phyloP scores from a whole-genome alignment of 2,329 filamentous ascomycete species.

The Aulographum hederae region DNA sequence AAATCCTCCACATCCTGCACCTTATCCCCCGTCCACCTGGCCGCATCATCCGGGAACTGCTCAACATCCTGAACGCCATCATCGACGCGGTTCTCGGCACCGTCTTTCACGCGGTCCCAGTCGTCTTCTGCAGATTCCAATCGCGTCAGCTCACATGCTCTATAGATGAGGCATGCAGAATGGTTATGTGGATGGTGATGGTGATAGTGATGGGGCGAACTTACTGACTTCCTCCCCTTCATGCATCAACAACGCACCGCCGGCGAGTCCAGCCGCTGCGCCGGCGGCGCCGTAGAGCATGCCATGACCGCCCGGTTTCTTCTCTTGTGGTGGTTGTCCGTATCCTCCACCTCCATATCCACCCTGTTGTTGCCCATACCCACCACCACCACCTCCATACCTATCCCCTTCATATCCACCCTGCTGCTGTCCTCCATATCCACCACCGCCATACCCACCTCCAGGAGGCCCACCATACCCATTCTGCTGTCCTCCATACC shows the following conservation, averaged over 20 bases:
- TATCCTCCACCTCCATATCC: conserved; percentile 6
- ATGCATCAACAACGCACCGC: conserved; percentile 26
- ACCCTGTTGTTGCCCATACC: background rate
- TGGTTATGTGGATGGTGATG: too few species aligned
- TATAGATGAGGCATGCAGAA: conserved; percentile 12
- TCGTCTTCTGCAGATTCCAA: conserved; percentile 7
- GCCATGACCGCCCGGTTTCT: conserved; percentile 4
- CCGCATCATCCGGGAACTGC: conserved; percentile 22
- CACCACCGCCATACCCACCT: conserved; percentile 9
- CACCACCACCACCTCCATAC: conserved; percentile 6
- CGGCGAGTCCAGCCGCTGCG: conserved; percentile 21
- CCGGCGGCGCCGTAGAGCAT: conserved; percentile 13
- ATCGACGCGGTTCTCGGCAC: background rate
- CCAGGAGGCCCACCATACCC: too few species aligned
- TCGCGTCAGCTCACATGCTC: background rate
- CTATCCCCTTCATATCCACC: conserved; percentile 4
- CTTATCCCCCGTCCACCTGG: conserved; percentile 5
- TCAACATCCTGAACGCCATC: conserved; percentile 14
- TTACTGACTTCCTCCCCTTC: conserved; percentile 24
- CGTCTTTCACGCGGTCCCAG: conserved; percentile 12
- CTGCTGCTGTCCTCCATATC: conserved; percentile 7
- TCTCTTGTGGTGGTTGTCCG: conserved; percentile 2
- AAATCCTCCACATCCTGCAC: conserved; percentile 17
- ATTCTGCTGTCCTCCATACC: too few species aligned
- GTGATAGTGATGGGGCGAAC: conserved; percentile 5